phyloP scores from a whole-genome alignment of 2,329 filamentous ascomycete genomes.

The Monosporascus sp. region DNA sequence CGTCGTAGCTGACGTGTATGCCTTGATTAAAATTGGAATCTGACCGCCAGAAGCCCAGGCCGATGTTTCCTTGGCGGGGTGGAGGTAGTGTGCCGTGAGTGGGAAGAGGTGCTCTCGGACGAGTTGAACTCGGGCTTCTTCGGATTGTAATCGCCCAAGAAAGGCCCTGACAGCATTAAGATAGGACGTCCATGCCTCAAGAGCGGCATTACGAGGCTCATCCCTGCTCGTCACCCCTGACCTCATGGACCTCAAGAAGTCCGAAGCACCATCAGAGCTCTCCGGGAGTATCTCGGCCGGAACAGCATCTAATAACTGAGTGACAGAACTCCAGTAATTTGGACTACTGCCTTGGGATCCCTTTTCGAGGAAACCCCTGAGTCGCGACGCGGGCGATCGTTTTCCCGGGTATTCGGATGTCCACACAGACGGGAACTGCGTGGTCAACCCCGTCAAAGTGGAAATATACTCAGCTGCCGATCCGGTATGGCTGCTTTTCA shows the following conservation, averaged over 20 bases:
- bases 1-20: constrained; percentile 40
- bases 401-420: constrained; percentile 52
- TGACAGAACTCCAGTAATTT: constrained; percentile 69
- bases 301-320: constrained; percentile 57
- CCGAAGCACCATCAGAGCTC: constrained; percentile 47
- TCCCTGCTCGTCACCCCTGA: constrained; percentile 69
- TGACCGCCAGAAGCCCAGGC: constrained; percentile 30
- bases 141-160: constrained; percentile 37
- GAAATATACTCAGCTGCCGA: constrained; percentile 70
- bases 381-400: constrained; percentile 47
- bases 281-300: constrained; percentile 48
- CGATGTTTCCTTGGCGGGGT: constrained; percentile 36
- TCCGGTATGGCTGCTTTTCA: constrained; percentile 67
- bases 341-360: constrained; percentile 75
- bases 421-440: constrained; percentile 67
- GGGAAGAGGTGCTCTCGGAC: constrained; percentile 48
- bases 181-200: constrained; percentile 71
- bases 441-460: constrained; percentile 62
- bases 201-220: constrained; percentile 65
- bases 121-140: constrained; percentile 40
- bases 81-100: constrained; percentile 51
- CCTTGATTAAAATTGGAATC: constrained; percentile 38
- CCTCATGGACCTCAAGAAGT: constrained; percentile 63
- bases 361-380: constrained; percentile 71
- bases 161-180: constrained; percentile 58